Evolutionary conservation across 1,284 basidiomycete species (phyloP).

Genomic region (Sporisorium graminicola): DNA sequence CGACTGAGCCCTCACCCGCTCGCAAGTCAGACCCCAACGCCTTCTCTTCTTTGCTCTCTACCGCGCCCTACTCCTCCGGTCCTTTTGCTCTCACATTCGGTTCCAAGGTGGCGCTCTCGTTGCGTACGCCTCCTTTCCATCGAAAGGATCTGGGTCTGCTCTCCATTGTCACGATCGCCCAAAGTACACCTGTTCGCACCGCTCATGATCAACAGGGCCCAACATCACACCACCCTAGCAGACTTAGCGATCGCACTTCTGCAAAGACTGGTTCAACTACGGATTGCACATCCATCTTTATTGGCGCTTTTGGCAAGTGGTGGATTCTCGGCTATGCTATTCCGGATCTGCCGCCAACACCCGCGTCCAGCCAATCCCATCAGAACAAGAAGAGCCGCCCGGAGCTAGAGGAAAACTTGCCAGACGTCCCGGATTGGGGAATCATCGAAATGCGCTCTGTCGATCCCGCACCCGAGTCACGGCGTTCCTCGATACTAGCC

Average conservation of each 20-base stretch:
- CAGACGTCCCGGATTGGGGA: constrained; percentile 74
- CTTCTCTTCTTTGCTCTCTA: constrained; percentile 31
- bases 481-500: constrained; percentile 23
- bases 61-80: constrained; percentile 30
- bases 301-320: constrained; percentile 88
- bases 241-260: constrained; percentile 8
- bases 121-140: constrained; percentile 91
- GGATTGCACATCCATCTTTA: constrained; percentile 79
- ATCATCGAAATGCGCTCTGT: constrained; percentile 74
- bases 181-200: constrained; percentile 54
- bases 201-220: constrained; percentile 9
- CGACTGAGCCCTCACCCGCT: background rate
- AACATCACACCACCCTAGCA: background rate
- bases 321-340: constrained; percentile 78
- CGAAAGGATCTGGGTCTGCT: constrained; percentile 86
- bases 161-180: constrained; percentile 78
- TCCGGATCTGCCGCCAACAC: constrained; percentile 65
- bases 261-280: constrained; percentile 51
- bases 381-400: constrained; percentile 56
- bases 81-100: constrained; percentile 79
- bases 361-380: constrained; percentile 76
- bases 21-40: constrained; percentile 26
- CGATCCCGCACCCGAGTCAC: constrained; percentile 40
- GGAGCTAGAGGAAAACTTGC: constrained; percentile 78
- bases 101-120: constrained; percentile 77